Percentiles rank a stretch among this genome's conserved stretches.
Evolutionary conservation across 768 basidiomycete species (phyloP).

Genomic region (Amanita molliuscula): DNA sequence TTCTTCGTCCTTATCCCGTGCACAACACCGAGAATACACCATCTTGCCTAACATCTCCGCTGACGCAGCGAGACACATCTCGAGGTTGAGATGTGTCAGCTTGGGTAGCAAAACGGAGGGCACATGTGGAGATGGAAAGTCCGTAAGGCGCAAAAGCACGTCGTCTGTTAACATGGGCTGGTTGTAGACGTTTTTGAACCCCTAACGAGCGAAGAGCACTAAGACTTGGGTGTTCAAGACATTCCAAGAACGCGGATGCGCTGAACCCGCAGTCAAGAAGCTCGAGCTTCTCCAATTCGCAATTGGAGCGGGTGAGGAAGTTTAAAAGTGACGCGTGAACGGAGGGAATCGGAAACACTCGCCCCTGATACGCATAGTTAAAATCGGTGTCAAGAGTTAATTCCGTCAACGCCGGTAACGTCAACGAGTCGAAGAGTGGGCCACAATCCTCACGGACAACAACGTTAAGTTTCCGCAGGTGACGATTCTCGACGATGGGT

Average conservation of each 20-base stretch:
- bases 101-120: background rate
- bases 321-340: background rate
- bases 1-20: background rate
- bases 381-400: background rate
- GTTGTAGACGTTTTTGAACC: background rate
- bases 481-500: background rate
- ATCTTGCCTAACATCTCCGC: background rate
- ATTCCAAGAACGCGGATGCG: background rate
- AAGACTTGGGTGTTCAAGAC: background rate
- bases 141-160: background rate
- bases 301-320: background rate
- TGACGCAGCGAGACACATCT: background rate
- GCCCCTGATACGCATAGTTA: background rate
- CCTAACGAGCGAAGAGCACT: background rate
- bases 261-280: background rate
- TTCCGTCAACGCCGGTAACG: background rate
- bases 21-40: background rate
- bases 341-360: background rate
- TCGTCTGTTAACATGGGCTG: background rate
- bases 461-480: background rate
- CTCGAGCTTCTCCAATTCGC: background rate
- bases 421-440: background rate
- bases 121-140: background rate
- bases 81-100: background rate
- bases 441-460: background rate